phyloP scores from a whole-genome alignment of 139 green algal species.

The Zygnema cylindricum region DNA sequence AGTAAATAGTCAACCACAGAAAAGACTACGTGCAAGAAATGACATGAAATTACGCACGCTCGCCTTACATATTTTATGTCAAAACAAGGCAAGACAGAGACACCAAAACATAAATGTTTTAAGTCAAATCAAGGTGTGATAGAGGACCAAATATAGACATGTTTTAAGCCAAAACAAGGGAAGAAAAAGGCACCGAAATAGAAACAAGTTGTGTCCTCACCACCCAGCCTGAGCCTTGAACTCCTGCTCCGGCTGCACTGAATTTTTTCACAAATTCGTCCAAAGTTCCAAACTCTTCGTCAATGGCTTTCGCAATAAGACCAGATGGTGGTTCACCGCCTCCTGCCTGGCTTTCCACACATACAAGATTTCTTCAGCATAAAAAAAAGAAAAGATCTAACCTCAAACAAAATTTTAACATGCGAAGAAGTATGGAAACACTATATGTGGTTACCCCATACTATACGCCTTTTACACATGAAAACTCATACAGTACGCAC shows the following conservation, averaged over 20 bases:
- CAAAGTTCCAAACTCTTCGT: conserved; percentile 88
- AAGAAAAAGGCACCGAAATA: too few species aligned
- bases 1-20: too few species aligned
- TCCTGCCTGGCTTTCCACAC: conserved; percentile 65
- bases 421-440: too few species aligned
- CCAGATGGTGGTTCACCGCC: conserved; percentile 81
- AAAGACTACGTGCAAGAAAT: too few species aligned
- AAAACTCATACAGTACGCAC: too few species aligned
- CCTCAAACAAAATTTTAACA: too few species aligned
- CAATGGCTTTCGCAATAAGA: conserved; percentile 78
- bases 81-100: neutral
- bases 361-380: too few species aligned
- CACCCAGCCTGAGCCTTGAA: conserved; percentile 95
- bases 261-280: conserved; percentile 83
- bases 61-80: neutral
- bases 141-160: conserved; percentile 42
- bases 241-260: conserved; percentile 76
- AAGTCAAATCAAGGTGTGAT: neutral
- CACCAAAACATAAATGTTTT: neutral
- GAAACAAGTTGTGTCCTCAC: conserved; percentile 27
- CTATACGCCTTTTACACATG: too few species aligned
- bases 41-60: too few species aligned
- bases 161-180: neutral
- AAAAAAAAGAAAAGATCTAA: too few species aligned
- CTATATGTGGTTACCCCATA: too few species aligned